These are phyloP conservation scores for Xerophyta viscosa DNA, from an alignment of 106 monocot genomes.

Conservation along the genomic window DNA sequence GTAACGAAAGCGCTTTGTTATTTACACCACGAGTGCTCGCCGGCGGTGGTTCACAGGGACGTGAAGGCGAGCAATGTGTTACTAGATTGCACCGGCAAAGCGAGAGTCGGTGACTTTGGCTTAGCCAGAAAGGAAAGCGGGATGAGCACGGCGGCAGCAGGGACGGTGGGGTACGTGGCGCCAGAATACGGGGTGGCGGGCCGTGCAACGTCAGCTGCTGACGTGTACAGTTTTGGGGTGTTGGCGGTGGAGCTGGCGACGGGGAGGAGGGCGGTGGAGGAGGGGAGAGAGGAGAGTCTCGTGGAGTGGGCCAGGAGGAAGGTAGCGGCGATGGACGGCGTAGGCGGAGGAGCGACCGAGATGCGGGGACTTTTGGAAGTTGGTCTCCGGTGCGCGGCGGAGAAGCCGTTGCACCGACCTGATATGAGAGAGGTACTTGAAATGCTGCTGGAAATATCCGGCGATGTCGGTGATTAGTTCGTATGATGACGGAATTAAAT, in stretches of 20 bases:
- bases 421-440: conserved; percentile 55
- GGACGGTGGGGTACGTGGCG: conserved; percentile 90
- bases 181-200: conserved; percentile 75
- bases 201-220: conserved; percentile 68
- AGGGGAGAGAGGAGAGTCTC: conserved; percentile 60
- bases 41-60: conserved; percentile 86
- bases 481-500: too few species aligned
- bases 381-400: conserved; percentile 56
- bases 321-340: neutral
- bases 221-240: conserved; percentile 87
- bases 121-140: conserved; percentile 61
- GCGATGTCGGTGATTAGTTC: neutral
- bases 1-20: conserved; percentile 62
- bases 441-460: conserved; percentile 11
- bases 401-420: conserved; percentile 51
- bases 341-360: conserved; percentile 2
- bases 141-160: conserved; percentile 79
- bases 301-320: conserved; percentile 39
- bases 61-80: conserved; percentile 91
- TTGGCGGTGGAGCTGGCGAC: conserved; percentile 77
- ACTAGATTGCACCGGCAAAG: conserved; percentile 41
- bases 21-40: conserved; percentile 71
- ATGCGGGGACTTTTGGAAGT: conserved; percentile 38
- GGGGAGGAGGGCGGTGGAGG: conserved; percentile 68
- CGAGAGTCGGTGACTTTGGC: conserved; percentile 75